phyloP scores from a whole-genome alignment of 2,329 filamentous ascomycete genomes.

The Huntiella bhutanensis region DNA sequence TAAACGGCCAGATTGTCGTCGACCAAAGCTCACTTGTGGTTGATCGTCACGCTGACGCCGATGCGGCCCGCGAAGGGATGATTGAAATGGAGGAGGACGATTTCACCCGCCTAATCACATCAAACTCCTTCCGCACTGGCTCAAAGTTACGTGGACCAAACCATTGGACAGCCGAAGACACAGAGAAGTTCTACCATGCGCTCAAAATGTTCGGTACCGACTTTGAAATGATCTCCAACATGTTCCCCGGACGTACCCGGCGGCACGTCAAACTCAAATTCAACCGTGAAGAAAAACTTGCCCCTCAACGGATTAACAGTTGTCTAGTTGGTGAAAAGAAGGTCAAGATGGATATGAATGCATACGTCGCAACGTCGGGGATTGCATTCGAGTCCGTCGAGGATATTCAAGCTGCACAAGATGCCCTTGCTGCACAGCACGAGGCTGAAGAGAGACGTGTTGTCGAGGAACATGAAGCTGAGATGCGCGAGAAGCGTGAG shows the following conservation, averaged over 20 bases:
- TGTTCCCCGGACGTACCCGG: conserved; percentile 55
- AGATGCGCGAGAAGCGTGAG: conserved; percentile 28
- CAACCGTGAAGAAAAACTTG: conserved; percentile 54
- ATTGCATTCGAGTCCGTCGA: conserved; percentile 35
- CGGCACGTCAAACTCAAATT: conserved; percentile 68
- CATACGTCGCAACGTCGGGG: conserved; percentile 36
- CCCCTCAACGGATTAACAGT: conserved; percentile 42
- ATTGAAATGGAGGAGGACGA: conserved; percentile 60
- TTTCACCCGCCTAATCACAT: conserved; percentile 53
- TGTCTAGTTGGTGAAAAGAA: conserved; percentile 43
- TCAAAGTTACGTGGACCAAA: conserved; percentile 45
- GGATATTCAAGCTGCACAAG: conserved; percentile 36
- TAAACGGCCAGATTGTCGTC: conserved; percentile 54
- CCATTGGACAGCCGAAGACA: conserved; percentile 52
- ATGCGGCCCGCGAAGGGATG: conserved; percentile 30
- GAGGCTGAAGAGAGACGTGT: conserved; percentile 25
- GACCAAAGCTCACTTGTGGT: conserved; percentile 49
- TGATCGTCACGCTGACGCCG: conserved; percentile 46
- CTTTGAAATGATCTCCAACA: conserved; percentile 59
- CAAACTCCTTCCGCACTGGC: conserved; percentile 42
- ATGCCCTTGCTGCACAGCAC: conserved; percentile 25
- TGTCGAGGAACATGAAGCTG: conserved; percentile 28
- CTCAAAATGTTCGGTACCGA: conserved; percentile 65
- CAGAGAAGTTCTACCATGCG: conserved; percentile 57
- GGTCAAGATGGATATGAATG: conserved; percentile 38